Evolutionary conservation across 176 grass and related monocot genomes (phyloP).

Genomic region (Rhynchospora breviuscula): DNA sequence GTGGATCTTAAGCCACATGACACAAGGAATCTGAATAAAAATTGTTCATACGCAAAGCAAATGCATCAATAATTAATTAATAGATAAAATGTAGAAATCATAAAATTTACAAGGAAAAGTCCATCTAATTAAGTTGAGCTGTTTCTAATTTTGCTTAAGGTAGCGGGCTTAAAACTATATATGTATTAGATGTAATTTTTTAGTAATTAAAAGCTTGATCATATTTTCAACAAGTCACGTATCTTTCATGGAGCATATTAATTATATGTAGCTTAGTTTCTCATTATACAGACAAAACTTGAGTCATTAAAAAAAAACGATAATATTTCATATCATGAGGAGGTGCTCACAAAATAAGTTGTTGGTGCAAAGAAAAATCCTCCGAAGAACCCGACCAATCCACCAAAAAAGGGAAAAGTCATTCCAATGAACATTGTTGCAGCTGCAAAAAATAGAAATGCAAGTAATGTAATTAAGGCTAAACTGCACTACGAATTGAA

Average conservation of each 20-base stretch:
- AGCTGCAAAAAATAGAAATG: not conserved
- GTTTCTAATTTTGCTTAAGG: too few species aligned
- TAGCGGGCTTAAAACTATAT: too few species aligned
- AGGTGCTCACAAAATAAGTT: not conserved
- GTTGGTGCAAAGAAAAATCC: conserved; percentile 30
- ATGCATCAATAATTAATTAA: not conserved
- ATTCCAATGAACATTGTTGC: conserved; percentile 36
- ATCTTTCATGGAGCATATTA: too few species aligned
- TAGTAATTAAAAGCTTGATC: too few species aligned
- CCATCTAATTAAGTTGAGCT: too few species aligned
- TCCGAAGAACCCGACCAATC: conserved; percentile 44
- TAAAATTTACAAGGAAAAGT: not conserved
- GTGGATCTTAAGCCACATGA: conserved; percentile 72
- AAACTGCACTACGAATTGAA: not conserved
- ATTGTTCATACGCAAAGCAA: not conserved
- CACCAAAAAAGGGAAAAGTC: conserved; percentile 45
- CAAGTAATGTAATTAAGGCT: not conserved
- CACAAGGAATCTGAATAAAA: conserved; percentile 61
- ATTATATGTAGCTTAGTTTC: too few species aligned
- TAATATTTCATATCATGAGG: not conserved
- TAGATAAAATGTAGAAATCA: not conserved
- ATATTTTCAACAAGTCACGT: too few species aligned
- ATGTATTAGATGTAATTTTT: too few species aligned
- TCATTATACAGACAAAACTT: too few species aligned
- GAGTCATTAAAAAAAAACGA: too few species aligned